Evolutionary conservation across 2,329 filamentous ascomycete species (phyloP).

Genomic region (Truncatella angustata): DNA sequence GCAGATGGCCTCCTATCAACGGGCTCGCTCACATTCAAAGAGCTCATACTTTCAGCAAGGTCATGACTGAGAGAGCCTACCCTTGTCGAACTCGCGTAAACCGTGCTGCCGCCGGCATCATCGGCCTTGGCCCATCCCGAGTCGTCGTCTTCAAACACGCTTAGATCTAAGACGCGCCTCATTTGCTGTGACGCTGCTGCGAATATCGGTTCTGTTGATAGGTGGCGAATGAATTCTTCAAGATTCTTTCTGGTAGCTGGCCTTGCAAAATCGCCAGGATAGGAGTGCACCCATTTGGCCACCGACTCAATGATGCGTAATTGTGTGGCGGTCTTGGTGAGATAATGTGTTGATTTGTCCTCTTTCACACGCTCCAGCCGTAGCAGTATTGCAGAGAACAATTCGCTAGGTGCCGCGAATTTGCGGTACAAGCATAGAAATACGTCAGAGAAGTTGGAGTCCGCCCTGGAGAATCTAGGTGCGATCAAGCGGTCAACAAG

Average conservation of each 20-base stretch:
- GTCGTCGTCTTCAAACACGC: constrained; percentile 82
- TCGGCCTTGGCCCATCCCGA: constrained; percentile 89
- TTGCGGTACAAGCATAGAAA: constrained; percentile 94
- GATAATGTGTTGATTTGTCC: constrained; percentile 64
- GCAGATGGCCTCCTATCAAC: constrained; percentile 42
- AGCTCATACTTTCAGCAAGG: constrained; percentile 44
- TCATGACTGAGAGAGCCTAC: constrained; percentile 26
- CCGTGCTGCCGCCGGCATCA: constrained; percentile 36
- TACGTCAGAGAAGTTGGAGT: constrained; percentile 82
- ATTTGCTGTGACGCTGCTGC: constrained; percentile 85
- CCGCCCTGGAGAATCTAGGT: constrained; percentile 79
- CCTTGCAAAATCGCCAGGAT: constrained; percentile 90
- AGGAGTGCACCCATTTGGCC: constrained; percentile 84
- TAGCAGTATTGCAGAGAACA: constrained; percentile 75
- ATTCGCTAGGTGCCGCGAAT: constrained; percentile 77
- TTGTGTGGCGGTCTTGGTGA: constrained; percentile 78
- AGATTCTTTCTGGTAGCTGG: constrained; percentile 69
- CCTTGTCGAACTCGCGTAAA: constrained; percentile 19
- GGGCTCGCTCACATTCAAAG: constrained; percentile 45
- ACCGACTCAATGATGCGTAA: constrained; percentile 80
- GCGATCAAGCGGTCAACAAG: constrained; percentile 84
- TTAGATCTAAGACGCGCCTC: constrained; percentile 68
- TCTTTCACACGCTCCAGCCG: constrained; percentile 70
- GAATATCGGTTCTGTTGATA: constrained; percentile 80
- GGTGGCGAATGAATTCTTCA: constrained; percentile 69